A percentile compares a stretch with the other conserved stretches of the same genome.
These are phyloP conservation scores for Raffaelea arxii DNA, from an alignment of 2,329 filamentous ascomycete species.

Conservation along the genomic window DNA sequence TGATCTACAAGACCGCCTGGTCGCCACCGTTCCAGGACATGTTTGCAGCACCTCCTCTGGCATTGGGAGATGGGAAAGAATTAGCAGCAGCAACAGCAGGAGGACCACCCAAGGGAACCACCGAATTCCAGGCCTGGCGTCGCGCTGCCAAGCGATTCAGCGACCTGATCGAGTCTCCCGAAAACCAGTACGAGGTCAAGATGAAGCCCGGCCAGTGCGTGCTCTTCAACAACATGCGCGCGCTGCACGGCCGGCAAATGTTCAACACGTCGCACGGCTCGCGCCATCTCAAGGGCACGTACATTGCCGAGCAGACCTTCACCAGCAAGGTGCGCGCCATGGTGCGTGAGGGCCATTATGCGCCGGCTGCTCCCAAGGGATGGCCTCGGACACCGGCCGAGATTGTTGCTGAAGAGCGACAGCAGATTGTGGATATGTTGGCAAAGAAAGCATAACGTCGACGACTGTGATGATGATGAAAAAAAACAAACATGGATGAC, in stretches of 20 bases:
- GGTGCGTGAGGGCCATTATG: constrained; percentile 3
- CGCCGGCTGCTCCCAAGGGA: neutral
- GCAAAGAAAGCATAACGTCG: neutral
- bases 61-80: too few relatives aligned
- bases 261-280: constrained; percentile 59
- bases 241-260: constrained; percentile 72
- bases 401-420: neutral
- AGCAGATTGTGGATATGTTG: constrained; percentile 12
- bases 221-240: constrained; percentile 79
- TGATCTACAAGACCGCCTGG: constrained; percentile 42
- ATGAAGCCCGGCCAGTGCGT: constrained; percentile 78
- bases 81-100: too few relatives aligned
- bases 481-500: neutral
- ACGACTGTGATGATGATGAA: neutral
- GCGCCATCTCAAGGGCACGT: constrained; percentile 78
- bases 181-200: constrained; percentile 58
- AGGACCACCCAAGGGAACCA: neutral
- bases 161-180: constrained; percentile 42
- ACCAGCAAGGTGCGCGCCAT: constrained; percentile 18
- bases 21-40: constrained; percentile 67
- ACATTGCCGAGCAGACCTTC: constrained; percentile 52
- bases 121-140: constrained; percentile 12
- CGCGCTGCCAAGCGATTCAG: constrained; percentile 47
- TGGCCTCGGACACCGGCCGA: neutral
- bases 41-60: constrained; percentile 3